Conservation (phyloP, 257 asterid genomes). For the Solanum phureja region DNA sequence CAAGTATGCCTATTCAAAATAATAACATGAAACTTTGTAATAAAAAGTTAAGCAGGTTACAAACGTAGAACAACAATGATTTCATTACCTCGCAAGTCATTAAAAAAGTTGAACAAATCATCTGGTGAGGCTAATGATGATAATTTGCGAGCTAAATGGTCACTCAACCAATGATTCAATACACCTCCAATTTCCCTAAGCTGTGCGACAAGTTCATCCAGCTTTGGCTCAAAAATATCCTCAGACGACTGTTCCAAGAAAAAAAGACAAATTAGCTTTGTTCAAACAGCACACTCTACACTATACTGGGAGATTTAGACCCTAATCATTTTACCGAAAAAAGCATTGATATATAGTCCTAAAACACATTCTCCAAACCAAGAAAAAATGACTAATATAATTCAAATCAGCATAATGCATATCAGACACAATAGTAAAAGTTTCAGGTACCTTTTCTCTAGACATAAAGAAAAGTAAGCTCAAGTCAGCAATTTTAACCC, state of each 20-base stretch:
- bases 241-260: conserved; percentile 44
- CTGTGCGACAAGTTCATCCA: conserved; percentile 53
- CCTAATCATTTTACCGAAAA: not conserved
- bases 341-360: not conserved
- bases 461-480: not conserved
- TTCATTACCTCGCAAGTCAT: conserved; percentile 60
- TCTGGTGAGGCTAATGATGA: conserved; percentile 65
- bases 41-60: not conserved
- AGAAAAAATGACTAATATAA: not conserved
- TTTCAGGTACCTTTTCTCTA: not conserved
- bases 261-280: not conserved
- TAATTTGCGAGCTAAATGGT: conserved; percentile 48
- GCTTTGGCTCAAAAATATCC: conserved; percentile 67
- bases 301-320: not conserved
- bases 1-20: conserved; percentile 50
- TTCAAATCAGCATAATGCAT: not conserved
- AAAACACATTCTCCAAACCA: not conserved
- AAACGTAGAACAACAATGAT: not conserved
- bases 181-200: conserved; percentile 54
- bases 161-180: conserved; percentile 62
- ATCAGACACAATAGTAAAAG: not conserved
- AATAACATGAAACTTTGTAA: not conserved
- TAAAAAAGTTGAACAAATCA: conserved; percentile 77
- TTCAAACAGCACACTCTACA: not conserved
- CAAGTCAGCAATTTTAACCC: not conserved